Evolutionary conservation across 2,329 filamentous ascomycete species (phyloP).

Genomic region (Botryotinia calthae): DNA sequence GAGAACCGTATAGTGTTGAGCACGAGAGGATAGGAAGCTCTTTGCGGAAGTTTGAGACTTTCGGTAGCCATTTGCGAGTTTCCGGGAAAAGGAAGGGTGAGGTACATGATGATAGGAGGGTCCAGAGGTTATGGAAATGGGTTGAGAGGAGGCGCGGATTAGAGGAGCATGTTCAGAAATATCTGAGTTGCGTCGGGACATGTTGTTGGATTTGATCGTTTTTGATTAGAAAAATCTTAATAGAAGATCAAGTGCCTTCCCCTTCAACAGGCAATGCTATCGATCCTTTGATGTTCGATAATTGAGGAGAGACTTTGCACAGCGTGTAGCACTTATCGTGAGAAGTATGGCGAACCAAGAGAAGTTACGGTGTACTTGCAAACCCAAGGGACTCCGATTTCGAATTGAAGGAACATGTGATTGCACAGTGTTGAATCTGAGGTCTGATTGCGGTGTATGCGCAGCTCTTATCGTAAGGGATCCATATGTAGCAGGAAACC

Average conservation of each 20-base stretch:
- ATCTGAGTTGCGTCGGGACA: conserved; percentile 14
- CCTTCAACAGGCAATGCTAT: background rate
- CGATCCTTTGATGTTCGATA: background rate
- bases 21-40: conserved; percentile 43
- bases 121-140: conserved; percentile 14
- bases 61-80: conserved; percentile 12
- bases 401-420: background rate
- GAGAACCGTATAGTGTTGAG: conserved; percentile 50
- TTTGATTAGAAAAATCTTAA: background rate
- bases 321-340: background rate
- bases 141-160: conserved; percentile 9
- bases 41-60: background rate
- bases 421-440: background rate
- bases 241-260: background rate
- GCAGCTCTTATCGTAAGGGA: conserved; percentile 10
- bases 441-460: conserved; percentile 5
- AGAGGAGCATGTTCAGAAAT: conserved; percentile 15
- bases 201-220: conserved; percentile 1
- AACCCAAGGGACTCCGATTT: background rate
- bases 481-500: conserved; percentile 7
- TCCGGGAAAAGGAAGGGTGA: background rate
- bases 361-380: background rate
- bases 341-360: background rate
- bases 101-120: conserved; percentile 19
- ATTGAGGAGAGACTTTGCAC: background rate